Base-by-base conservation (phyloP, 495 filamentous ascomycete species). In the Lasiosphaeriaceae sp. region DNA sequence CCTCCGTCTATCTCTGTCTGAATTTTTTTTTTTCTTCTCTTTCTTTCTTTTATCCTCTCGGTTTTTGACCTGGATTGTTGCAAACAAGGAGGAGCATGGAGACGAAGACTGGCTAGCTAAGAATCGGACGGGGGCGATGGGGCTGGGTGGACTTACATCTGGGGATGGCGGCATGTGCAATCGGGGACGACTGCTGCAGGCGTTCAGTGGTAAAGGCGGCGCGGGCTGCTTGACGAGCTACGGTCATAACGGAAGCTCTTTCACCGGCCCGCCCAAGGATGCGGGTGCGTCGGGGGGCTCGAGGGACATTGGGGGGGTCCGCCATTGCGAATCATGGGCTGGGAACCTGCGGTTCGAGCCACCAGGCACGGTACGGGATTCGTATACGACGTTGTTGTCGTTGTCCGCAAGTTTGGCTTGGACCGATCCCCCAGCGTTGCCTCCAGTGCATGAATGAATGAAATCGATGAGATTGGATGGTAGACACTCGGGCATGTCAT, bases 91-190 rank as follows among this genome's bases (percentile, higher is more conserved):
- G 9, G n/a, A 14, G 39, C 39, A 43, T 12, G 12, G 39, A 14
- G 39, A n/a, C 14, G 39, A 43, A 43, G 14, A n/a, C n/a, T 43
- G 4, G 12, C 9, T 16, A 12, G 39, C 9, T 16, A n/a, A 43
- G 39, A 9, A 20, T 52, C 31, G 19, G 41, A 47, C 21, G 29
- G 14, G 29, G 47, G 11, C 24, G 22, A 47, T 35, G 22, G 49
- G 41, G 35, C 11, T 24, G 23, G n/a, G n/a, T n/a, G n/a, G n/a
- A 65, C 65, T 67, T 63, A 67, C 65, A 61, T 12, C 34, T 56
- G 20, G 50, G 50, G 34, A 65, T 58, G 52, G 39, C 26, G 19
- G 50, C 31, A 47, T 51, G 37, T 12, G 43, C 43, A 11, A 52
- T 48, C 17, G 59, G 55, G 22, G 58, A 49, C 3, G 46, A 34